These are phyloP conservation scores for Triadica sebifera DNA, from an alignment of 345 rosid genomes.

Conservation along the genomic window DNA sequence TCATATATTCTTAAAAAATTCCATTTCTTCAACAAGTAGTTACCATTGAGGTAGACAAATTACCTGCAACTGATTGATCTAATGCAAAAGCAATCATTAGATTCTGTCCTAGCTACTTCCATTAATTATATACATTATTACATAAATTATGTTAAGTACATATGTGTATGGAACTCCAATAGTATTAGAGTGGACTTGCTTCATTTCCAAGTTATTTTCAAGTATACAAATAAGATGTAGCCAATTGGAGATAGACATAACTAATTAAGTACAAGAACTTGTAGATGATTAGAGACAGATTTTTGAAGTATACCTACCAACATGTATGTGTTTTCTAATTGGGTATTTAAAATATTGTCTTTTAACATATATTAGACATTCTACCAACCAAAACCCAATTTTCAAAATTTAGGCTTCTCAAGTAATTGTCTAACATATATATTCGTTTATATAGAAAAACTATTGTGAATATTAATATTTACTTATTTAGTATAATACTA, in stretches of 20 bases:
- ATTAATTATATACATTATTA: not conserved
- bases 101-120: not conserved
- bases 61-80: slow-evolving; percentile 21
- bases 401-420: not conserved
- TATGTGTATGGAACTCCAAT: too few species aligned
- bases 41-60: slow-evolving; percentile 28
- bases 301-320: not conserved
- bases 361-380: slow-evolving; percentile 3
- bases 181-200: not conserved
- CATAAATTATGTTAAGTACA: too few species aligned
- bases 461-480: not conserved
- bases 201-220: not conserved
- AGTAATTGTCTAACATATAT: not conserved
- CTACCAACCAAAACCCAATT: not conserved
- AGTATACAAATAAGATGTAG: not conserved
- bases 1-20: slow-evolving; percentile 2
- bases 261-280: not conserved
- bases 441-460: not conserved
- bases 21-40: slow-evolving; percentile 29
- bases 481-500: not conserved
- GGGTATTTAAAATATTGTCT: not conserved
- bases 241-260: not conserved
- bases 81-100: not conserved
- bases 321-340: not conserved
- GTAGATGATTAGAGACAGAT: not conserved